These are phyloP conservation scores for Amanita fuliginea DNA, from an alignment of 768 basidiomycete genomes.

Conservation along the genomic window DNA sequence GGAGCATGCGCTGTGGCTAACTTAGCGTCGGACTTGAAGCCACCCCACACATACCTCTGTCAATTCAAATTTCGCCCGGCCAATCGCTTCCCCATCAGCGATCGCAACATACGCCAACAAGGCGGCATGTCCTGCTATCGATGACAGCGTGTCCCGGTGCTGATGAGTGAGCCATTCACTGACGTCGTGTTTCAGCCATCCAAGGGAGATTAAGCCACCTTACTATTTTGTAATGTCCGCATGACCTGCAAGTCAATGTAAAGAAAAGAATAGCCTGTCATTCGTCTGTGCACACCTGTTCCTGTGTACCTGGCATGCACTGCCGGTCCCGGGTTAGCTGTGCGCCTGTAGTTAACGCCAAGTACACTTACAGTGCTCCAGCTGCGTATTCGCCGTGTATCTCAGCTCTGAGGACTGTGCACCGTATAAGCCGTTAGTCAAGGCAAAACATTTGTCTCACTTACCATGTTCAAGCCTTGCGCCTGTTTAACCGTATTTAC, in stretches of 20 bases:
- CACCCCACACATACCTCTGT: slow-evolving; percentile 4
- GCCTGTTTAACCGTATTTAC: slow-evolving; percentile 22
- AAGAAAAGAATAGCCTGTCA: neutral
- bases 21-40: neutral
- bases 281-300: slow-evolving; percentile 53
- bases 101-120: slow-evolving; percentile 81
- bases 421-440: slow-evolving; percentile 5
- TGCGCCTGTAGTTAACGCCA: slow-evolving; percentile 6
- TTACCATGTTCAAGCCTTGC: slow-evolving; percentile 30
- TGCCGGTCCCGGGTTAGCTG: slow-evolving; percentile 20
- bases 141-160: slow-evolving; percentile 89
- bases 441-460: too few relatives aligned
- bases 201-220: slow-evolving; percentile 19
- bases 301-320: slow-evolving; percentile 96
- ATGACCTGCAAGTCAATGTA: slow-evolving; percentile 48
- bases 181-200: slow-evolving; percentile 9
- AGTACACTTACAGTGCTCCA: slow-evolving; percentile 73
- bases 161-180: slow-evolving; percentile 99
- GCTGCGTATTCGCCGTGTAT: slow-evolving; percentile 93
- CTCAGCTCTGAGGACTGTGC: slow-evolving; percentile 79
- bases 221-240: slow-evolving; percentile 96
- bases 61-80: slow-evolving; percentile 26
- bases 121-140: slow-evolving; percentile 86
- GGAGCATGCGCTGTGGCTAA: slow-evolving; percentile 68
- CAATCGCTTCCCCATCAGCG: slow-evolving; percentile 90